These are phyloP conservation scores for Stropharia rugosoannulata DNA, from an alignment of 768 basidiomycete genomes.

Conservation along the genomic window DNA sequence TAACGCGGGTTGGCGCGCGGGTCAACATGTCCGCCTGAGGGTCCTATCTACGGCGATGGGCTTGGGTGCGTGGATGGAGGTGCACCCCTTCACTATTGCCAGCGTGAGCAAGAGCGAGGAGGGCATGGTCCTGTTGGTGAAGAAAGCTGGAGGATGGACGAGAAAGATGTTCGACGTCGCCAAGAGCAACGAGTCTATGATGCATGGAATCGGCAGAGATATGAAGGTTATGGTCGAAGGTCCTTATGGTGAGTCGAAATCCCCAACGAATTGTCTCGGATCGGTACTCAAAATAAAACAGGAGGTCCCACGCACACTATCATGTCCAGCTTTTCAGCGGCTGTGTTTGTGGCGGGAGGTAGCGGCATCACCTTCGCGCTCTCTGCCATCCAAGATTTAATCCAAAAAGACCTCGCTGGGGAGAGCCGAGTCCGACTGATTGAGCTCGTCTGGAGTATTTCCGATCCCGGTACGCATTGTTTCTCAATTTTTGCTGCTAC, in stretches of 20 bases:
- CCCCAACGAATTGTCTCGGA: conserved; percentile 1
- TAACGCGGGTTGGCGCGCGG: conserved; percentile 78
- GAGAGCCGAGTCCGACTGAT: conserved; percentile 54
- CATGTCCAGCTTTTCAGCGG: conserved; percentile 62
- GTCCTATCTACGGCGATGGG: conserved; percentile 58
- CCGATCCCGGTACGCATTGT: conserved; percentile 32
- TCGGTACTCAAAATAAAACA: conserved; percentile 19
- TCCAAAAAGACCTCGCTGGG: conserved; percentile 48
- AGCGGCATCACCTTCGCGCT: conserved; percentile 76
- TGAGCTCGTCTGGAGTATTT: conserved; percentile 68
- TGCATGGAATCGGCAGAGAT: conserved; percentile 31
- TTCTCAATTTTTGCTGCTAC: too few relatives aligned
- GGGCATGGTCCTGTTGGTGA: conserved; percentile 67
- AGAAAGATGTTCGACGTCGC: conserved; percentile 50
- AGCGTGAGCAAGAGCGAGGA: conserved; percentile 52
- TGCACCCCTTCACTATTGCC: conserved; percentile 84
- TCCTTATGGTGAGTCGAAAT: conserved; percentile 50
- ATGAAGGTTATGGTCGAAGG: conserved; percentile 61
- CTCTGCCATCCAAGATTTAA: conserved; percentile 61
- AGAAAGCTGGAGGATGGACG: conserved; percentile 69
- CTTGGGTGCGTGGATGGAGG: conserved; percentile 53
- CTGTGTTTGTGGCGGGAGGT: conserved; percentile 70
- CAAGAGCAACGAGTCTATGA: conserved; percentile 31
- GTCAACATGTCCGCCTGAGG: conserved; percentile 78
- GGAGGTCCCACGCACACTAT: conserved; percentile 61